Evolutionary conservation across 331 rosid species (phyloP), one percentile per base, ranked within the genome.

Genomic region (Rosa hybrid): DNA sequence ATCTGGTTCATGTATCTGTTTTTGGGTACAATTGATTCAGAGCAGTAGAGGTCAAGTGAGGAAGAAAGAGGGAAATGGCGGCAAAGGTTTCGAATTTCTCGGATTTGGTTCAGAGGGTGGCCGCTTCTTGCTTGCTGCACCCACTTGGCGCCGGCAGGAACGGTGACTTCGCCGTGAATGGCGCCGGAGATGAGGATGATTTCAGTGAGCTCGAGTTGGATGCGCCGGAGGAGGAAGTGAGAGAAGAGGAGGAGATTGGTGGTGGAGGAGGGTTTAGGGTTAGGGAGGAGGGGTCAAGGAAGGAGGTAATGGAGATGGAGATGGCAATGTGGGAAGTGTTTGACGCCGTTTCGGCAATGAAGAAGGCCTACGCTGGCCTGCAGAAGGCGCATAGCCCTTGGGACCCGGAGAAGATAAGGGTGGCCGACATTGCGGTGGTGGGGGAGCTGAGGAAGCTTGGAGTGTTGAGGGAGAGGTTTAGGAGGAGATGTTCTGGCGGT

Each of bases 341-440:
- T 48, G 98, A 95, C n/a, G 84, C 92, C 4, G 96, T 90, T 49
- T 87, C 94, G 49, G 79, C 88, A 0, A 87, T 95, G 98, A 95
- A 95, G 86, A 90, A 88, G 70, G 90, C 98, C 8, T 95, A 95
- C 67, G 90, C 82, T 80, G 82, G 80, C 54, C 72, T 93, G 14
- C 99, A 95, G 71, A 92, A 85, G 83, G 94, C 99, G 21, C 99
- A 95, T 90, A 89, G 84, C 12, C 98, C 99, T 14, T 95, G 98
- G 98, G 98, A 95, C 85, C 90, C 92, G 1, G 96, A 88, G 84
- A 91, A 83, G 82, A 90, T 95, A 86, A 88, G 98, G 74, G 84
- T 51, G 38, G 96, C 99, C 27, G 99, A 95, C 81, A 88, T 83
- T 64, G 92, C 96, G 0, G 90, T 95, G 81, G 92, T 95, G 81